These are phyloP conservation scores for Pseudomicrostroma phylloplanum DNA, from an alignment of 1,284 basidiomycete genomes.

Conservation along the genomic window DNA sequence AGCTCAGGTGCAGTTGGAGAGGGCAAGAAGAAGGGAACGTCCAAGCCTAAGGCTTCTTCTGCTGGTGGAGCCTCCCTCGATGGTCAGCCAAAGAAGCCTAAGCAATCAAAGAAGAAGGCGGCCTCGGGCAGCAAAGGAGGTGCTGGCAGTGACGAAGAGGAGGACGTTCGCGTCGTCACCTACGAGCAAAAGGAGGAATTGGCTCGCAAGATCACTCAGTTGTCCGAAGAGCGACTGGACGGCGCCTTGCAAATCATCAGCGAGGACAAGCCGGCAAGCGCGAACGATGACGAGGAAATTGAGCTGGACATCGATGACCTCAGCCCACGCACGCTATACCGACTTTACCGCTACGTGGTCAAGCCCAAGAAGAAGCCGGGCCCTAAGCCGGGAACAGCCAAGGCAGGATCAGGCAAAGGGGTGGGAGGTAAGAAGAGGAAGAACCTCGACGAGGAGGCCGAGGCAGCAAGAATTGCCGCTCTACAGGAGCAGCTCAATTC, in stretches of 20 bases:
- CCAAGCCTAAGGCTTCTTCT: slow-evolving; percentile 15
- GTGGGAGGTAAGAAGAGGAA: slow-evolving; percentile 49
- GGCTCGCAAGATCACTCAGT: slow-evolving; percentile 48
- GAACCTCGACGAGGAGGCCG: slow-evolving; percentile 48
- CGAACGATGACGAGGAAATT: slow-evolving; percentile 49
- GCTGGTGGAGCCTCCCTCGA: not conserved
- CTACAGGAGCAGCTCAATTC: slow-evolving; percentile 47
- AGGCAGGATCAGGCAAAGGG: slow-evolving; percentile 37
- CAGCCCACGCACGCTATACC: slow-evolving; percentile 46
- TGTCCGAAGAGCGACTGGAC: slow-evolving; percentile 48
- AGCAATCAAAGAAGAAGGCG: slow-evolving; percentile 10
- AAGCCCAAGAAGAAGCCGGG: slow-evolving; percentile 36
- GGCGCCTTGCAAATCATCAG: slow-evolving; percentile 49
- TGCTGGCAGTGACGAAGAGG: slow-evolving; percentile 32
- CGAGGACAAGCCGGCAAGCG: slow-evolving; percentile 47
- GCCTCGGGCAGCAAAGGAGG: slow-evolving; percentile 3
- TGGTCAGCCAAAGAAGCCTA: not conserved
- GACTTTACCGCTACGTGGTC: slow-evolving; percentile 50
- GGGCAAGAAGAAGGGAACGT: slow-evolving; percentile 30
- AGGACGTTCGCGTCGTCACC: slow-evolving; percentile 44
- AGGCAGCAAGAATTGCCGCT: slow-evolving; percentile 44
- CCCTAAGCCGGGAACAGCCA: slow-evolving; percentile 22
- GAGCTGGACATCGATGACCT: slow-evolving; percentile 51
- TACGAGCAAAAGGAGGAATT: slow-evolving; percentile 51
- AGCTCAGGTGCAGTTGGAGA: slow-evolving; percentile 18